Conservation (phyloP, 2,329 filamentous ascomycete genomes). For the Apiospora pterosperma region DNA sequence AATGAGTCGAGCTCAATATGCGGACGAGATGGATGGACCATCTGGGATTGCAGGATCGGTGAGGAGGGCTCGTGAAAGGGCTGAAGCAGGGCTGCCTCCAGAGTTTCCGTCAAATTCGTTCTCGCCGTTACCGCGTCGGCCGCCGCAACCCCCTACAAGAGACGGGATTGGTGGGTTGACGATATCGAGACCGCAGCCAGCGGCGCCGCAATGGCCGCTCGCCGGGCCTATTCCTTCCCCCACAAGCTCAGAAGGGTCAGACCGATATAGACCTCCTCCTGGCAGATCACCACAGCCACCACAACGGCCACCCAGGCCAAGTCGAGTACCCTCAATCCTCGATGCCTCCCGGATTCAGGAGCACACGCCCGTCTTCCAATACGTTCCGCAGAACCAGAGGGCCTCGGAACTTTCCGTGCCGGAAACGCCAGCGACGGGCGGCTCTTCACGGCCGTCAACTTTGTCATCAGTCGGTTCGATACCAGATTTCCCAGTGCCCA, state of each 20-base stretch:
- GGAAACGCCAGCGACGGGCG: slow-evolving; percentile 41
- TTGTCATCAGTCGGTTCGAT: slow-evolving; percentile 54
- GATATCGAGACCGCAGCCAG: slow-evolving; percentile 45
- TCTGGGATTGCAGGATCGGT: slow-evolving; percentile 44
- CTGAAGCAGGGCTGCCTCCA: slow-evolving; percentile 35
- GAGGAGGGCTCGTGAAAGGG: slow-evolving; percentile 51
- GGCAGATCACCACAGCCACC: slow-evolving; percentile 49
- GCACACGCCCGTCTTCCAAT: slow-evolving; percentile 51
- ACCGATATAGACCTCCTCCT: slow-evolving; percentile 49
- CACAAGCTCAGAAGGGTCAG: slow-evolving; percentile 20
- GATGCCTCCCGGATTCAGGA: slow-evolving; percentile 55
- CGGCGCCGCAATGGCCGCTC: slow-evolving; percentile 34
- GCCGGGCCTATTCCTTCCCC: slow-evolving; percentile 24
- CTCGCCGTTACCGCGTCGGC: slow-evolving; percentile 24
- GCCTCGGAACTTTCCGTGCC: slow-evolving; percentile 40
- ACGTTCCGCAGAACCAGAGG: slow-evolving; percentile 33
- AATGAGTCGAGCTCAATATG: slow-evolving; percentile 57
- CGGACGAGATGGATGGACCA: slow-evolving; percentile 47
- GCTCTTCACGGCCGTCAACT: slow-evolving; percentile 49
- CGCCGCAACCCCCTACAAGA: slow-evolving; percentile 29
- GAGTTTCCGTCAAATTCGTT: slow-evolving; percentile 21
- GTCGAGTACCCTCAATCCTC: slow-evolving; percentile 55
- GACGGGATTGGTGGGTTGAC: slow-evolving; percentile 25
- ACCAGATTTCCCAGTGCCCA: slow-evolving; percentile 54
- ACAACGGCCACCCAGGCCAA: slow-evolving; percentile 57